Base-by-base conservation (phyloP, 1,284 basidiomycete genomes). In the Pholiota adiposa region DNA sequence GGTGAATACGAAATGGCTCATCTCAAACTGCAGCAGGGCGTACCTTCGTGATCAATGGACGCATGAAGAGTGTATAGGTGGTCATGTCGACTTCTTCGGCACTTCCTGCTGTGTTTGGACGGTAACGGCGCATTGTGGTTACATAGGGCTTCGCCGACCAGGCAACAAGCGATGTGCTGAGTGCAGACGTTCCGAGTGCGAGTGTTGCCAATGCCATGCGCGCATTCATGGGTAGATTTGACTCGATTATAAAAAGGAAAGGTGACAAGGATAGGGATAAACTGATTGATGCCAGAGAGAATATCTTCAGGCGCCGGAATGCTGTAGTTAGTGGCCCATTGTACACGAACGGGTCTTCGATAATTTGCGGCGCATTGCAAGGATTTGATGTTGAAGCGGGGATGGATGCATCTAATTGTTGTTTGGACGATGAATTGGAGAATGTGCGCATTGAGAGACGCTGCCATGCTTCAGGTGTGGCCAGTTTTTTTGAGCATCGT, bases 201-300 rank as follows among this genome's bases (percentile, higher is more conserved):
- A 89, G 88, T 12, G 77, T 76, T 1, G 86, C 88, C 49, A 96
- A 79, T 3, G 84, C 87, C 19, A 87, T 68, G n/a, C 93, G 85
- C 0, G 89, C 93, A 18, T 82, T 80, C 40, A 83, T 69, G 0
- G 92, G 90, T 14, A 96, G 80, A 25, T 83, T 83, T 5, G 90
- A 91, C 61, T 94, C 91, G 59, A 94, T 81, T 46, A 93, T 72
- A 71, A 96, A 89, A 59, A 96, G 85, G 73, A 95, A 84, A 1
- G 93, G 93, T 0, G 90, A 81, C 67, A 95, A 77, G 3, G 84
- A 78, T 54, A 79, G 75, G n/a, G 91, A 89, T 49, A 94, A 82
- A 4, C 81, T 81, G 52, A 96, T 81, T 1, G 93, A 94, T 43
- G 86, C 85, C 2, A 96, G 75, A 8, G 93, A 95, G 75, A 96